Percentiles rank a stretch among this genome's conserved stretches.
These are phyloP conservation scores for Fusarium globosum DNA, from an alignment of 2,329 filamentous ascomycete species.

Conservation along the genomic window DNA sequence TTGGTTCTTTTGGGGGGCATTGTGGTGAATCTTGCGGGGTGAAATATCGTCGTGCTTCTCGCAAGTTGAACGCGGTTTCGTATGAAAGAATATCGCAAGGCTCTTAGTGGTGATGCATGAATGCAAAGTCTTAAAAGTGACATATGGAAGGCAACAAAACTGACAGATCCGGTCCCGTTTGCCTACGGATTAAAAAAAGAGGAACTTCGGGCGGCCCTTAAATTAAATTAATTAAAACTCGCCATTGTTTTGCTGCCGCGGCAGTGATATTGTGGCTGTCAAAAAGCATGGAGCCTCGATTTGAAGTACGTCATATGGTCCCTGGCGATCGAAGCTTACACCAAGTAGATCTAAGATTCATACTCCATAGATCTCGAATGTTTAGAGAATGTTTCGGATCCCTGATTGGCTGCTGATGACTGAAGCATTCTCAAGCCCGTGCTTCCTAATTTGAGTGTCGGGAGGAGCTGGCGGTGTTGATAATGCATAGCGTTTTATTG, in stretches of 20 bases:
- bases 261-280: slow-evolving; percentile 42
- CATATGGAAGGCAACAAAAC: slow-evolving; percentile 9
- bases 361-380: background rate
- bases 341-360: slow-evolving; percentile 38
- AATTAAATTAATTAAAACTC: background rate
- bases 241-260: slow-evolving; percentile 19
- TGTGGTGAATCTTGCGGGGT: slow-evolving; percentile 23
- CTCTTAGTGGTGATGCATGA: background rate
- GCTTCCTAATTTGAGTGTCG: background rate
- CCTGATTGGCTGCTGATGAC: slow-evolving; percentile 12
- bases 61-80: background rate
- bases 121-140: background rate
- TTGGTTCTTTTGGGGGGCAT: slow-evolving; percentile 47
- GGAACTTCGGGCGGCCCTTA: background rate
- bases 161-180: background rate
- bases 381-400: background rate
- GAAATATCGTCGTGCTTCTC: background rate
- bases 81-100: background rate
- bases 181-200: background rate
- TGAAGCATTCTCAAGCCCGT: background rate
- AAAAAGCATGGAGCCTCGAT: slow-evolving; percentile 44
- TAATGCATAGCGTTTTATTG: background rate
- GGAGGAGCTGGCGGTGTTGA: background rate
- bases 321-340: slow-evolving; percentile 46
- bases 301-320: slow-evolving; percentile 46